A percentile compares a stretch with the other conserved stretches of the same genome.
Conservation (phyloP, 2,329 filamentous ascomycete genomes). For the Simplicillium sp. region DNA sequence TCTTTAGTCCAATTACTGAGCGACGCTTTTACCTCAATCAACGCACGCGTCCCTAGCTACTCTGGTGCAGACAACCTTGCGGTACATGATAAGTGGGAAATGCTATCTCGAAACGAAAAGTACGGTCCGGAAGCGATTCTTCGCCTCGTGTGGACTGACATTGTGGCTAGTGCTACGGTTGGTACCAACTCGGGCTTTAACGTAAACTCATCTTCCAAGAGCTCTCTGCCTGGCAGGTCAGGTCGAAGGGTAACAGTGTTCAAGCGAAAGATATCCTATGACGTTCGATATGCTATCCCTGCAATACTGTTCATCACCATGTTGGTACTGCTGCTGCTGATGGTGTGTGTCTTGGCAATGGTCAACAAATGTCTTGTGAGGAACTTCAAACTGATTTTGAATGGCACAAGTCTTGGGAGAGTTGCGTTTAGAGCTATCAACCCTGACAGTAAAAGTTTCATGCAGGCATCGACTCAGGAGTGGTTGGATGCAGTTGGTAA, state of each 20-base stretch:
- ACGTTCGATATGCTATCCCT: not conserved
- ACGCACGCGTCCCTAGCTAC: not conserved
- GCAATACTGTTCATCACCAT: not conserved
- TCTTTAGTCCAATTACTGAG: not conserved
- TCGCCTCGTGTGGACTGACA: not conserved
- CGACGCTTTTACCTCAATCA: not conserved
- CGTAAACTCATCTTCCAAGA: not conserved
- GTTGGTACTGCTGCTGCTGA: not conserved
- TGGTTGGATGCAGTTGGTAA: too few species aligned
- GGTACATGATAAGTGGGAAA: not conserved
- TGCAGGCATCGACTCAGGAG: too few species aligned
- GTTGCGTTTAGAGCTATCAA: too few species aligned
- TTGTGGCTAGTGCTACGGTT: not conserved
- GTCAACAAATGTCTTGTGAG: not conserved
- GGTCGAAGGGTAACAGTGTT: not conserved
- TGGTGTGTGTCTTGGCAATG: not conserved
- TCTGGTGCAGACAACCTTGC: not conserved
- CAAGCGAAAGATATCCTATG: not conserved
- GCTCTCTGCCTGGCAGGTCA: not conserved
- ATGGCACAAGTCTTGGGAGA: not conserved
- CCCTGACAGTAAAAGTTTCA: too few species aligned
- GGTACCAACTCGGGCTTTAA: not conserved
- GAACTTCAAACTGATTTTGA: not conserved
- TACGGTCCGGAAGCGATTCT: not conserved
- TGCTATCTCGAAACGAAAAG: not conserved